Base-by-base conservation (phyloP, 257 asterid species). In the Solanum virginianum region DNA sequence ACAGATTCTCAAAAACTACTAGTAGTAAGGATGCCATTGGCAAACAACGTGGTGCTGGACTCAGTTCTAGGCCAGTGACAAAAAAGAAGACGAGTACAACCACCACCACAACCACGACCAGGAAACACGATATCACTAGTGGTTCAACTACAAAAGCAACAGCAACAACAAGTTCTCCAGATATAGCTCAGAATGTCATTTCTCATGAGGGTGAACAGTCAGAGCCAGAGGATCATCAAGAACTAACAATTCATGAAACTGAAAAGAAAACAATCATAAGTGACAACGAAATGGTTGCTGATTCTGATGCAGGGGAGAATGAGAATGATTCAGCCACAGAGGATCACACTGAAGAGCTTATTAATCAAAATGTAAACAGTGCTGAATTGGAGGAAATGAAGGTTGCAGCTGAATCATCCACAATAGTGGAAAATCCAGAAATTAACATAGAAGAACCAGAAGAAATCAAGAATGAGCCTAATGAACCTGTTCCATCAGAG, bases 201-300 rank as follows among this genome's bases (percentile, higher is more conserved):
- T 86, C 86, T 16, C 85, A n/a, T n/a, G 68, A 85, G 53, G 68
- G 66, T 22, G 91, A 88, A 32, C 91, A 89, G 56, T 87, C 72
- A n/a, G 91, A 86, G 26, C 41, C 89, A 29, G 89, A 86, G 85
- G 84, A 54, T 71, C 93, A 89, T 86, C 84, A 87, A 65, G 91
- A 91, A 81, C 66, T 87, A 68, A 84, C 47, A 6, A 70, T 79
- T 41, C 80, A 88, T 39, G 85, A 56, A 7, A 83, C 41, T 3
- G 82, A 26, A 26, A 85, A 84, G 79, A 68, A 53, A 80, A 22
- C 80, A 49, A 80, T 26, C 22, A 72, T 18, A 66, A 83, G 62
- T 41, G 54, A 85, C 49, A 12, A 72, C 14, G 91, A 84, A 47
- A 36, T 84, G 87, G 84, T 62, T 47, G 26, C 41, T 24, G 84